These are phyloP conservation scores for Cryptococcus wingfieldii DNA, from an alignment of 1,284 basidiomycete species.

Conservation along the genomic window DNA sequence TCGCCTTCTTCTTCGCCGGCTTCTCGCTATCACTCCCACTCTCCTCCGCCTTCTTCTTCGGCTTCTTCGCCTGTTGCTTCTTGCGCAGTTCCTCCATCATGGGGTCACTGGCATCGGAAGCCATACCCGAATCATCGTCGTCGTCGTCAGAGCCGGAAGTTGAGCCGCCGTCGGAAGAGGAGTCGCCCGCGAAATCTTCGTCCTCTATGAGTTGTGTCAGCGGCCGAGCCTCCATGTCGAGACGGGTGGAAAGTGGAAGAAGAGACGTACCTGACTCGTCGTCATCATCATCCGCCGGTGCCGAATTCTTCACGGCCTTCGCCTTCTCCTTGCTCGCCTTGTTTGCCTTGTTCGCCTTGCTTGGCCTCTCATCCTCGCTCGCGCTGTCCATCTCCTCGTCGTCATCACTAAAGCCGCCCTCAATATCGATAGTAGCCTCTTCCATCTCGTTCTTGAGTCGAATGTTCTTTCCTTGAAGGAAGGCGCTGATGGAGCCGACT, in stretches of 20 bases:
- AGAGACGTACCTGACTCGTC: slow-evolving; percentile 69
- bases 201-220: slow-evolving; percentile 51
- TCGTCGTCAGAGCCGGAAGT: slow-evolving; percentile 70
- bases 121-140: slow-evolving; percentile 53
- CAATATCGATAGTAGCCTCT: slow-evolving; percentile 69
- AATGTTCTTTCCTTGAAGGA: slow-evolving; percentile 85
- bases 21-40: slow-evolving; percentile 30
- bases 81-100: slow-evolving; percentile 65
- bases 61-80: slow-evolving; percentile 56
- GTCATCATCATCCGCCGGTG: slow-evolving; percentile 62
- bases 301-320: slow-evolving; percentile 44
- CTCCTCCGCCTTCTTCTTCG: slow-evolving; percentile 46
- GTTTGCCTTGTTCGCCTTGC: slow-evolving; percentile 49
- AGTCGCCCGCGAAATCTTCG: slow-evolving; percentile 79
- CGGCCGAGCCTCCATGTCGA: neutral
- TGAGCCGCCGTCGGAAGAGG: slow-evolving; percentile 76
- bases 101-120: slow-evolving; percentile 50
- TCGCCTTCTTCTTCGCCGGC: slow-evolving; percentile 43
- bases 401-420: slow-evolving; percentile 65
- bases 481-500: slow-evolving; percentile 77
- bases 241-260: neutral
- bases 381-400: slow-evolving; percentile 59
- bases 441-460: slow-evolving; percentile 96
- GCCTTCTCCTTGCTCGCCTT: slow-evolving; percentile 50
- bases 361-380: slow-evolving; percentile 35